Base-by-base conservation (phyloP, 1,284 basidiomycete genomes). In the Rhodotorula sp. region DNA sequence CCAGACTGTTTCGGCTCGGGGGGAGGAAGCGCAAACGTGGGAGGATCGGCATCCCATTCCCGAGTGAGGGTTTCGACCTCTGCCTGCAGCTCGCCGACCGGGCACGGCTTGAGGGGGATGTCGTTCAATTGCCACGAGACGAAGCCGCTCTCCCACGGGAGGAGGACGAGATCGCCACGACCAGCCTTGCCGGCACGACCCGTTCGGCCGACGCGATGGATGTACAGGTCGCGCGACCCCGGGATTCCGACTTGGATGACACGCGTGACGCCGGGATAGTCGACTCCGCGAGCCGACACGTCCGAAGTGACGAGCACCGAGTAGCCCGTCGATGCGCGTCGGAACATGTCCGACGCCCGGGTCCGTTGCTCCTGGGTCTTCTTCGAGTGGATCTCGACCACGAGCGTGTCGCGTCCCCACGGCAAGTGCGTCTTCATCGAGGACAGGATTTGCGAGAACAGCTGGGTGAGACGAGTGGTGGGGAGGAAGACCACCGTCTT, bases 181-280 rank as follows among this genome's bases (percentile, higher is more conserved):
- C 91, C 92, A n/a, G 82, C 78, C 52, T 86, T 85, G 34, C 84
- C 84, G 3, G 89, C 91, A 78, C 95, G 89, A 29, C 93, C 94
- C 0, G 96, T 97, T 71, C 94, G 87, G 3, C 94, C 93, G 61
- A 98, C 89, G 73, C 96, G 90, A 80, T 97, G 94, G 64, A 96
- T 85, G 81, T 99, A 99, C 78, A 91, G 87, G 60, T 94, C 90
- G 16, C 86, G 81, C 8, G 82, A 85, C 12, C 83, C 80, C 1
- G 96, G 93, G 7, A 91, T 84, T 69, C 96, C 93, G 67, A 99
- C 84, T 82, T 98, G 96, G 77, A 99, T 92, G 67, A 98, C 92
- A 43, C 95, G 89, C 0, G 93, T 95, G 31, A 97, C 92, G 34
- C 88, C 89, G 84, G 86, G 23, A 87, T 83, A 84, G 76, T 84